phyloP scores from a whole-genome alignment of 2,329 filamentous ascomycete species.

The Colletotrichum sp. region DNA sequence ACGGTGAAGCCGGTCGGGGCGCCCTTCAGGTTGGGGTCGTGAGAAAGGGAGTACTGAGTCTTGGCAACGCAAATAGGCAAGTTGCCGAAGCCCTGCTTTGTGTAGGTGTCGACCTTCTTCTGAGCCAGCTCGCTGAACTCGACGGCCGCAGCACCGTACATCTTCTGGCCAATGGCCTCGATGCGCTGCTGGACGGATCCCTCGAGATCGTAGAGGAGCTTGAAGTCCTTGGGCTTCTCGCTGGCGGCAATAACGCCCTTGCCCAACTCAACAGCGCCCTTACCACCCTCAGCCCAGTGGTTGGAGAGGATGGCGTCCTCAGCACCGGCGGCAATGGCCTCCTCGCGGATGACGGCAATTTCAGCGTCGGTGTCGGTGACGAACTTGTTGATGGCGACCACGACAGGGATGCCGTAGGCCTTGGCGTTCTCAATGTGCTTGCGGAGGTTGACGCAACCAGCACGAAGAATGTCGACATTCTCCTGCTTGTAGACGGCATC shows the following conservation, averaged over 20 bases:
- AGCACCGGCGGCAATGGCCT: constrained; percentile 88
- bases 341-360: constrained; percentile 86
- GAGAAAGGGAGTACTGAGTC: constrained; percentile 96
- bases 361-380: constrained; percentile 93
- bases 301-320: constrained; percentile 93
- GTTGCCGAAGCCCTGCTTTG: constrained; percentile 87
- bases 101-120: constrained; percentile 96
- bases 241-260: constrained; percentile 84
- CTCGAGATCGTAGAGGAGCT: constrained; percentile 82
- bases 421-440: constrained; percentile 95
- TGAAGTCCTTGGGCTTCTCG: constrained; percentile 84
- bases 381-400: constrained; percentile 98
- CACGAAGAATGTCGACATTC: constrained; percentile 88
- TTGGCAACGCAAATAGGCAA: constrained; percentile 97
- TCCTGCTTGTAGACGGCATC: constrained; percentile 89
- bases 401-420: constrained; percentile 88
- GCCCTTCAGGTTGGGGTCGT: constrained; percentile 92
- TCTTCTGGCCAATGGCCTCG: constrained; percentile 85
- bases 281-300: constrained; percentile 96
- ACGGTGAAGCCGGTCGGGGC: constrained; percentile 94
- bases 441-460: constrained; percentile 90
- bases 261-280: constrained; percentile 87
- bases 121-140: constrained; percentile 94
- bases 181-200: constrained; percentile 87
- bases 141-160: constrained; percentile 91